phyloP scores from a whole-genome alignment of 495 filamentous ascomycete species.

The Hypomontagnella submonticulosa region DNA sequence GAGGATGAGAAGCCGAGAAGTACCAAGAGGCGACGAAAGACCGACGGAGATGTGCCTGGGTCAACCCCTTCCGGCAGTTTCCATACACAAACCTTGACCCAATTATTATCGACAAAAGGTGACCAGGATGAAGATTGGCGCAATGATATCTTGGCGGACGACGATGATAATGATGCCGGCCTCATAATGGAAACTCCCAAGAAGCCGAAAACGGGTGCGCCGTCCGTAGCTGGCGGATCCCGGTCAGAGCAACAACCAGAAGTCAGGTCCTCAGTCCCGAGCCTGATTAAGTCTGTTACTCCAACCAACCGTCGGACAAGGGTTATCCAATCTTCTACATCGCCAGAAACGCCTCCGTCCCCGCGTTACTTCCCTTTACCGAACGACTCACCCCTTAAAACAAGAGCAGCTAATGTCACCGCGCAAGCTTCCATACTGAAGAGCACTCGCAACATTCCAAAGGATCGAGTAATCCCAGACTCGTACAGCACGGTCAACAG shows the following conservation, averaged over 20 bases:
- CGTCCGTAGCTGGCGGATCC: constrained; percentile 13
- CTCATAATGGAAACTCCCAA: constrained; percentile 42
- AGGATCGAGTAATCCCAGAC: constrained; percentile 52
- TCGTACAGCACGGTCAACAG: constrained; percentile 52
- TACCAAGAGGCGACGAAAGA: constrained; percentile 56
- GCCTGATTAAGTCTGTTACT: constrained; percentile 44
- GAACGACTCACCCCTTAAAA: constrained; percentile 50
- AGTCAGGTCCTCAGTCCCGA: constrained; percentile 34
- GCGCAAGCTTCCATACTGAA: constrained; percentile 46
- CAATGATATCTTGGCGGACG: constrained; percentile 52
- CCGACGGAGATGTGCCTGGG: constrained; percentile 51
- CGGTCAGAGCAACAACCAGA: constrained; percentile 8
- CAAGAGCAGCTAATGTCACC: constrained; percentile 52
- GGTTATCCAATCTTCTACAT: constrained; percentile 56
- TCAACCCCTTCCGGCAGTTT: constrained; percentile 49
- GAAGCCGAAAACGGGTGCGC: constrained; percentile 13
- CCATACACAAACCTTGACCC: constrained; percentile 59
- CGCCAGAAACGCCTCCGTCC: constrained; percentile 52
- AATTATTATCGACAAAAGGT: constrained; percentile 48
- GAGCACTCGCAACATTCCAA: constrained; percentile 42
- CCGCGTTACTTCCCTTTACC: constrained; percentile 41
- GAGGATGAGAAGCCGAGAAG: constrained; percentile 31
- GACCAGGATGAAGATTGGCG: constrained; percentile 41
- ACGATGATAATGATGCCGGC: constrained; percentile 33
- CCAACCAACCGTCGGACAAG: constrained; percentile 50